Conservation (phyloP, 139 green algal species). For the Coelastrella sp. region DNA sequence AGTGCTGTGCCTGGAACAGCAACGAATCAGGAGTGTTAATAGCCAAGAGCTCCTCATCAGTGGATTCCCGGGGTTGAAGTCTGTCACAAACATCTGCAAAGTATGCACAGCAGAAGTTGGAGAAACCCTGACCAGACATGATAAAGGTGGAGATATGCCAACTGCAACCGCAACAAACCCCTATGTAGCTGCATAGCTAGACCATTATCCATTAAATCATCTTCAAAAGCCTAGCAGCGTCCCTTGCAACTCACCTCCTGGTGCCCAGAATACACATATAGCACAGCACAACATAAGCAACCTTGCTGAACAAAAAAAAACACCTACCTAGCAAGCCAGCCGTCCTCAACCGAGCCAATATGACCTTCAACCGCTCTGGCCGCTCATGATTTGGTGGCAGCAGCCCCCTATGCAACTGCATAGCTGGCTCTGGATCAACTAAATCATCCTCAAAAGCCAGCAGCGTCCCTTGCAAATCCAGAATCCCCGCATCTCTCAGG, state of each 20-base stretch:
- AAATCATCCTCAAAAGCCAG: constrained; percentile 51
- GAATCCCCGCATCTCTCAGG: constrained; percentile 13
- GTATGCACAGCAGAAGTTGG: neutral
- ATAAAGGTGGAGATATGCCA: too few species aligned
- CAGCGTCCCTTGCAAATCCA: constrained; percentile 33
- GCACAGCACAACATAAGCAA: too few species aligned
- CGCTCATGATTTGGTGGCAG: constrained; percentile 65
- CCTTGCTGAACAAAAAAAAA: too few species aligned
- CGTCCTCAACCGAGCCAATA: constrained; percentile 72
- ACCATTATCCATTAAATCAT: too few species aligned
- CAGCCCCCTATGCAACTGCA: constrained; percentile 59
- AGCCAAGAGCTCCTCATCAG: constrained; percentile 52
- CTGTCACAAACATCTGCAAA: constrained; percentile 58
- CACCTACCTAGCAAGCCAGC: constrained; percentile 63
- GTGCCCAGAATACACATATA: too few species aligned
- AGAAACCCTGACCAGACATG: too few species aligned
- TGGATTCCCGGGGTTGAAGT: constrained; percentile 64
- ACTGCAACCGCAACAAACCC: too few species aligned
- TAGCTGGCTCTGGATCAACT: constrained; percentile 31
- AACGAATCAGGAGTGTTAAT: too few species aligned
- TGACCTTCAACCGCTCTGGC: constrained; percentile 78
- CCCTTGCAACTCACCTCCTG: too few species aligned
- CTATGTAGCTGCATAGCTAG: too few species aligned
- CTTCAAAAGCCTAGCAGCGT: too few species aligned
- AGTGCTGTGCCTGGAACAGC: too few species aligned